Evolutionary conservation across 768 basidiomycete species (phyloP).

Genomic region (Pholiota conissans): DNA sequence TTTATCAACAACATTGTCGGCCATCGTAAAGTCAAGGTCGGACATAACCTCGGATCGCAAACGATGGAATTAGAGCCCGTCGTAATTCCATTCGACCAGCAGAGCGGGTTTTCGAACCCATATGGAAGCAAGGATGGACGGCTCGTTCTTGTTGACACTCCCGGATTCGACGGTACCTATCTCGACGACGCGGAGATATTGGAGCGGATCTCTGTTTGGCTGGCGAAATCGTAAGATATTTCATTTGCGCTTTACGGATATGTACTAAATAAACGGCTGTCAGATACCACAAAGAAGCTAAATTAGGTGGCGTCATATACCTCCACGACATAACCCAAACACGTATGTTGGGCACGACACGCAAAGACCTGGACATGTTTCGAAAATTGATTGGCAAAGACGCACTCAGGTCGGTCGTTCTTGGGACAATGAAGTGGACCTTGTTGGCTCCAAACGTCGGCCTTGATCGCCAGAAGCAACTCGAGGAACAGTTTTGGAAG

Average conservation of each 20-base stretch:
- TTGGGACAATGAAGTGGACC: background rate
- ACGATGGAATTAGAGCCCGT: background rate
- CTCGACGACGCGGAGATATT: background rate
- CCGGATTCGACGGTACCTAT: background rate
- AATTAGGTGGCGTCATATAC: background rate
- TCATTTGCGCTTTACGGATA: background rate
- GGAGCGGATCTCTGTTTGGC: background rate
- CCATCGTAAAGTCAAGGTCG: background rate
- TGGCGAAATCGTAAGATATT: background rate
- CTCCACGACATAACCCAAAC: constrained; percentile 1
- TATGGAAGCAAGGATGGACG: background rate
- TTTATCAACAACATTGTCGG: background rate
- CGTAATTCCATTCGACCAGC: background rate
- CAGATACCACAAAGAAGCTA: background rate
- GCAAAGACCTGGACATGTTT: background rate
- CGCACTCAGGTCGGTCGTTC: background rate
- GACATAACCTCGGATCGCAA: background rate
- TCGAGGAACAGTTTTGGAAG: background rate
- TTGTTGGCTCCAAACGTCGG: background rate
- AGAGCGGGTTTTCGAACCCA: background rate
- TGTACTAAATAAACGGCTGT: background rate
- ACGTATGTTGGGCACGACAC: background rate
- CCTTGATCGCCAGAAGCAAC: background rate
- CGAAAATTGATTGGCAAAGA: background rate
- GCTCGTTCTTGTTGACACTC: background rate